Percentiles rank a stretch among this genome's conserved stretches.
Conservation (phyloP, 202 grass and related monocot species). For the Carex sylvatica region DNA sequence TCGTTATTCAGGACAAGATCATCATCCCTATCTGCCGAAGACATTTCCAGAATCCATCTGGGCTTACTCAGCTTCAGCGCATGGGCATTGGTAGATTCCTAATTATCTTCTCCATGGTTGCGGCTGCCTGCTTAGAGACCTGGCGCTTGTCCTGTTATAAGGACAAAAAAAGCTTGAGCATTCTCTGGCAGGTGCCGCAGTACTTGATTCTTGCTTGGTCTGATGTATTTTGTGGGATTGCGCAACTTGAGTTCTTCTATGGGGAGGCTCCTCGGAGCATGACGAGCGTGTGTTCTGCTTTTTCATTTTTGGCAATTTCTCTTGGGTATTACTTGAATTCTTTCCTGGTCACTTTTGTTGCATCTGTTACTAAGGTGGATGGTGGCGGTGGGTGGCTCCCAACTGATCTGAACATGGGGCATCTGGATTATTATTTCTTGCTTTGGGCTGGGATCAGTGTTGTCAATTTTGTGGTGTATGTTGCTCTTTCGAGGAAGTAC, state of each 20-base stretch:
- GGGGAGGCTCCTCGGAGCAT: constrained; percentile 66
- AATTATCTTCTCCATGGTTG: constrained; percentile 45
- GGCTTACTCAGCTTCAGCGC: constrained; percentile 75
- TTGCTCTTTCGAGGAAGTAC: constrained; percentile 54
- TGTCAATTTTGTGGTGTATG: constrained; percentile 53
- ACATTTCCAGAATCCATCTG: constrained; percentile 33
- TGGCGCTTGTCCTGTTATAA: constrained; percentile 44
- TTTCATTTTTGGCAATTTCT: constrained; percentile 67
- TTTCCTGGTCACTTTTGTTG: constrained; percentile 44
- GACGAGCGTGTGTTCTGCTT: constrained; percentile 76
- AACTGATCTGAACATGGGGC: constrained; percentile 57
- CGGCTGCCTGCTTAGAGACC: constrained; percentile 53
- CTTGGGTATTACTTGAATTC: constrained; percentile 84
- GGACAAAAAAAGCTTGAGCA: constrained; percentile 50
- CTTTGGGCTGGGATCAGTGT: constrained; percentile 49
- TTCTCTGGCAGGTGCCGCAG: constrained; percentile 77
- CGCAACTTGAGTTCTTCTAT: constrained; percentile 96
- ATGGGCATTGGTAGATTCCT: constrained; percentile 77
- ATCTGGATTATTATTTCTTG: constrained; percentile 80
- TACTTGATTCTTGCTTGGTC: constrained; percentile 71
- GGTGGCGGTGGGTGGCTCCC: constrained; percentile 61
- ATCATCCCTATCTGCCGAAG: constrained; percentile 50
- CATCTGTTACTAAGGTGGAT: constrained; percentile 15
- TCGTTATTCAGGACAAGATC: constrained; percentile 53
- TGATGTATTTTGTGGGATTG: constrained; percentile 76